Evolutionary conservation across 331 rosid genomes (phyloP), one percentile per base, ranked within the genome.

Genomic region (Acacia pycnantha): DNA sequence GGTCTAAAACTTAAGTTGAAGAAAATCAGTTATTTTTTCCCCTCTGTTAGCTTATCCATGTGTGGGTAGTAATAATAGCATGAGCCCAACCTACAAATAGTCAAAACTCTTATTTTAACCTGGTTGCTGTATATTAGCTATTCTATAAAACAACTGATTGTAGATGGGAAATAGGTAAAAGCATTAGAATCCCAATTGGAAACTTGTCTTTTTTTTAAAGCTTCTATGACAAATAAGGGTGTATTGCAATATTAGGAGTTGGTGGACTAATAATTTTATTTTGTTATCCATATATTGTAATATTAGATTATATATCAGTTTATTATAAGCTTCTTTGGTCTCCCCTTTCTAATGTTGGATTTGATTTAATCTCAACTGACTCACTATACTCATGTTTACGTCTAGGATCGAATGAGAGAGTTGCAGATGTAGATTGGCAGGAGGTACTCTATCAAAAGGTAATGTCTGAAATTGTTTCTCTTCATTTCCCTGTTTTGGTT

Each of bases 381-480:
- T 78, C 62, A 27, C 37, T 76, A 35, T 70, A 73, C 35, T n/a
- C 40, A 1, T 70, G 37, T 22, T 29, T 44, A 70, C 71, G 47
- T 79, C 47, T 53, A 61, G 82, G 77, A 82, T 62, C 29, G 33
- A 16, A 14, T 16, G 74, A 33, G 80, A 70, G 54, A 41, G 48
- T 27, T 10, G 64, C 48, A 80, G 68, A 66, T 47, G 19, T 2
- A 22, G 78, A 83, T 11, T 72, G 81, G 87, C 79, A 77, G 48
- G 85, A 77, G 78, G 83, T 19, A 6, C 5, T 58, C 46, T 83
- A 65, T 67, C 50, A 80, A 73, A 58, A 35, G 85, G 89, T 86
- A 83, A 77, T 44, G 21, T 69, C 62, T 21, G 73, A 51, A 2
- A 54, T 24, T 56, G 35, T 44, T 46, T 68, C 16, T 51, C 73